phyloP scores from a whole-genome alignment of 768 basidiomycete species.

The Naematelia aurantialba region DNA sequence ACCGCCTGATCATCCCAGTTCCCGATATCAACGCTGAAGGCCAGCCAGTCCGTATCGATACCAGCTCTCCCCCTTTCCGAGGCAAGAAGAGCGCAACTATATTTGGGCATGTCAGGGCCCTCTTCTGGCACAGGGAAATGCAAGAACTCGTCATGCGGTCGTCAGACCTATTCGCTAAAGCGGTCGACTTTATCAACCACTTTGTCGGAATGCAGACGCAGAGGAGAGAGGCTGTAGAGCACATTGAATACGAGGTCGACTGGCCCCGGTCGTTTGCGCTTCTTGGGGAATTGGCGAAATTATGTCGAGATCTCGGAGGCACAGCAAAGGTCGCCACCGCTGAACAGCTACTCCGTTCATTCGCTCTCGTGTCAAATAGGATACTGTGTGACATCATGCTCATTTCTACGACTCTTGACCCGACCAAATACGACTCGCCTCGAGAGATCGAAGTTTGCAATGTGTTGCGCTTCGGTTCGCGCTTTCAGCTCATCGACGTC shows the following conservation, averaged over 20 bases:
- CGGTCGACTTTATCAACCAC: conserved; percentile 73
- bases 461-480: conserved; percentile 22
- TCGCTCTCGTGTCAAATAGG: conserved; percentile 22
- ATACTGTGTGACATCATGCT: conserved; percentile 35
- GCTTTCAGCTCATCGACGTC: conserved; percentile 19
- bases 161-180: conserved; percentile 64
- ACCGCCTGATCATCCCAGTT: conserved; percentile 50
- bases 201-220: conserved; percentile 95
- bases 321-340: conserved; percentile 64
- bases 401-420: conserved; percentile 30
- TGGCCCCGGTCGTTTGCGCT: conserved; percentile 96
- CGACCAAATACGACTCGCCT: conserved; percentile 17
- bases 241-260: conserved; percentile 95
- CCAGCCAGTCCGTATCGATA: conserved; percentile 3
- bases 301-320: conserved; percentile 84
- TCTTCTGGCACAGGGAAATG: conserved; percentile 62
- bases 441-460: conserved; percentile 15
- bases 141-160: conserved; percentile 72
- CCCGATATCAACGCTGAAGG: conserved; percentile 8
- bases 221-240: conserved; percentile 70
- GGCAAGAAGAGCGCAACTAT: conserved; percentile 95
- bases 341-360: conserved; percentile 55
- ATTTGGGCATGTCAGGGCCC: conserved; percentile 66
- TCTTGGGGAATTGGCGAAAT: conserved; percentile 79
- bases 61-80: conserved; percentile 68